Percentiles rank a stretch among this genome's conserved stretches.
Evolutionary conservation across 768 basidiomycete genomes (phyloP).

Genomic region (Mycena sanguinolenta): DNA sequence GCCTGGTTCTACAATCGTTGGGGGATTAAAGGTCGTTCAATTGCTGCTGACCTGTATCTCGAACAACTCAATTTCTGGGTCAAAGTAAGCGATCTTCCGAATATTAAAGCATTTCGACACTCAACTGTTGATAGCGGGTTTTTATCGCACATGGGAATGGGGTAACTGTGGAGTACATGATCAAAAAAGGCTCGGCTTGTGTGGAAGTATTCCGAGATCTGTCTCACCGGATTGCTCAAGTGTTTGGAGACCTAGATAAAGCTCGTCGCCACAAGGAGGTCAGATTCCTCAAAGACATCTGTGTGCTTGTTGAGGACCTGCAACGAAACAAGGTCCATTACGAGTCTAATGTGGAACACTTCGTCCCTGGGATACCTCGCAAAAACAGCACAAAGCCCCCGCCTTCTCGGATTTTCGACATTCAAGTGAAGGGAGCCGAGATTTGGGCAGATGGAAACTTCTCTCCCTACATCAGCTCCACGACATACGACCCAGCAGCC

Average conservation of each 20-base stretch:
- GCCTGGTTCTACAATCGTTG: not conserved
- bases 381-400: not conserved
- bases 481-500: slow-evolving; percentile 40
- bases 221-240: too few species aligned
- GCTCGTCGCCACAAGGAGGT: too few species aligned
- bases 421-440: slow-evolving; percentile 7
- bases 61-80: not conserved
- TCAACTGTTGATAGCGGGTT: not conserved
- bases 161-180: too few species aligned
- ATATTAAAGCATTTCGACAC: not conserved
- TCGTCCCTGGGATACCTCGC: not conserved
- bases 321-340: not conserved
- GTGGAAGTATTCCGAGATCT: too few species aligned
- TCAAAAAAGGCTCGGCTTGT: too few species aligned
- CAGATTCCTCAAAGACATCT: not conserved
- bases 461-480: slow-evolving; percentile 35
- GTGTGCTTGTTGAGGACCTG: not conserved
- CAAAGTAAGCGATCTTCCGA: not conserved
- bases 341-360: not conserved
- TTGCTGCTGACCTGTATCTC: not conserved
- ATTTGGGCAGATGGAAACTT: slow-evolving; percentile 41
- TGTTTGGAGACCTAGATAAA: too few species aligned
- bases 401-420: not conserved
- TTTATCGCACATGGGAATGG: not conserved
- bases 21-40: not conserved